Percentiles rank a stretch among this genome's conserved stretches.
Conservation (phyloP, 225 moss, liverwort and hornwort genomes). For the Ulota crispa region DNA sequence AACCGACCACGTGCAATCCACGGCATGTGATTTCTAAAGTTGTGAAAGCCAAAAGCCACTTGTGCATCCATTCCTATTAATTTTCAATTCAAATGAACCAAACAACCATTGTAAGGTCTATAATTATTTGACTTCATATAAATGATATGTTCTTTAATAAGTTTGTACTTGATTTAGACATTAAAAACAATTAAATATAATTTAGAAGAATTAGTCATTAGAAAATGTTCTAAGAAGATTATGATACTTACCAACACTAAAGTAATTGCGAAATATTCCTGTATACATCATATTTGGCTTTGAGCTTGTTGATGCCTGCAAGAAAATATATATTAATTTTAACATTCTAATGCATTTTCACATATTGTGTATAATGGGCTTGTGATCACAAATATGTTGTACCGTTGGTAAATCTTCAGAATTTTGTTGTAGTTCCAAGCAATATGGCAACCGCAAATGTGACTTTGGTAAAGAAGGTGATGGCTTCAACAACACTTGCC, state of each 20-base stretch:
- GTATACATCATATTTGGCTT: not conserved
- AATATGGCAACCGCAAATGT: constrained; percentile 13
- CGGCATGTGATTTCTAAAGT: constrained; percentile 23
- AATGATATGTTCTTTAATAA: no score
- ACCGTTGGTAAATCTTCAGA: not conserved
- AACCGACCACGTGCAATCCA: constrained; percentile 14
- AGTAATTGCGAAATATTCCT: constrained; percentile 5
- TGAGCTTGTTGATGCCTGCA: not conserved
- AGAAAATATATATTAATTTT: not conserved
- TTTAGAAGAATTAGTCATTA: not conserved
- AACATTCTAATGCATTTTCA: no score
- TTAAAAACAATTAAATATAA: no score
- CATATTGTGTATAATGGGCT: not conserved
- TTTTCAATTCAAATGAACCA: not conserved
- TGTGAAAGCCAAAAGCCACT: constrained; percentile 23
- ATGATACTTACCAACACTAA: constrained; percentile 1
- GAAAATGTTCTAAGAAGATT: not conserved
- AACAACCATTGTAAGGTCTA: no score
- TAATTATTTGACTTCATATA: no score
- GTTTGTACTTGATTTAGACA: no score
- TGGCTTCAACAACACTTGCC: constrained; percentile 13
- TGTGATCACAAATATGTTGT: not conserved
- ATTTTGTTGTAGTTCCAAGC: not conserved
- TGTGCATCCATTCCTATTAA: constrained; percentile 13
- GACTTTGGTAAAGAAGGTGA: constrained; percentile 17